phyloP scores from a whole-genome alignment of 495 filamentous ascomycete species.

The Bathelium albidoporum region DNA sequence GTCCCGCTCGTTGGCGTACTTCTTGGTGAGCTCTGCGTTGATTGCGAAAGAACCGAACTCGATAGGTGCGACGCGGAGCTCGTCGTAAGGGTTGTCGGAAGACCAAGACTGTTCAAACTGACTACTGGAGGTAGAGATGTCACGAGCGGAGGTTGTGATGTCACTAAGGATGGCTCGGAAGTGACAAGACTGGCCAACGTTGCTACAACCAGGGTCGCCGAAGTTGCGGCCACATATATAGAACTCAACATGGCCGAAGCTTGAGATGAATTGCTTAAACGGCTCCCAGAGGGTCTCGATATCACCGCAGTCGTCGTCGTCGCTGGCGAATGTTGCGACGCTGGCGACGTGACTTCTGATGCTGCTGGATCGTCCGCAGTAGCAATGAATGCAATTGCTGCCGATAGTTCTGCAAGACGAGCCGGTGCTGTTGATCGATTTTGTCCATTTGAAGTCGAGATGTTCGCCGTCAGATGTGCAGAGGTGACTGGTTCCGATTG shows the following conservation, averaged over 20 bases:
- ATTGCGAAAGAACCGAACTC: not conserved
- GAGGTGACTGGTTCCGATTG: not conserved
- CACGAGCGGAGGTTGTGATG: not conserved
- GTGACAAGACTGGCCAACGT: not conserved
- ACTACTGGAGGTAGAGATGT: not conserved
- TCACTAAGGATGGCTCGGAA: not conserved
- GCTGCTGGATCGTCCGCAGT: not conserved
- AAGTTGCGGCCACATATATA: not conserved
- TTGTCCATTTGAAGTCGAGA: slow-evolving; percentile 1
- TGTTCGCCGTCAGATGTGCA: not conserved
- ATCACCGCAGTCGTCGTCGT: not conserved
- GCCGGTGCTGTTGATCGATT: not conserved
- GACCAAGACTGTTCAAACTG: not conserved
- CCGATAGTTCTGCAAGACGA: not conserved
- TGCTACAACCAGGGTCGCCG: not conserved
- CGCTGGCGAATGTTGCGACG: not conserved
- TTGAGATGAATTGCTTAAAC: not conserved
- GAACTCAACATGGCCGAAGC: not conserved
- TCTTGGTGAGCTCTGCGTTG: not conserved
- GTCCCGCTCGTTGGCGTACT: not conserved
- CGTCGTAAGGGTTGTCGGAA: not conserved
- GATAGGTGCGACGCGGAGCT: not conserved
- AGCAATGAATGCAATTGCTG: not conserved
- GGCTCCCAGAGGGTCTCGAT: not conserved
- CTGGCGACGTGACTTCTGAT: slow-evolving; percentile 1